Conservation (phyloP, 371 early-diverging fungal species). For the Entomophthora muscae region DNA sequence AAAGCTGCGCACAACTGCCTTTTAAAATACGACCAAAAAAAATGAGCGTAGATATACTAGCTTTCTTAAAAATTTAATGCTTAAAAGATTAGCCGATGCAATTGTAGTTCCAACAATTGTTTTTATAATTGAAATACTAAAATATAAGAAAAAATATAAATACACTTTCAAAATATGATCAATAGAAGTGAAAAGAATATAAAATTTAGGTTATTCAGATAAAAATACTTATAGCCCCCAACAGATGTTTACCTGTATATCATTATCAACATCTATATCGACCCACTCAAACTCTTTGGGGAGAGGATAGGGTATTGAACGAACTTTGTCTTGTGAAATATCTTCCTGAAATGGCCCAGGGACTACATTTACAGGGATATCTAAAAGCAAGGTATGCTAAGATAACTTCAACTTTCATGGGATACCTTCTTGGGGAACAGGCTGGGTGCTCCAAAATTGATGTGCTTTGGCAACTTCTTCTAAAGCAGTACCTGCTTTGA, state of each 20-base stretch:
- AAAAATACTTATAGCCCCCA: too few species aligned
- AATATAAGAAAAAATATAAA: too few species aligned
- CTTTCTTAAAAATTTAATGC: too few species aligned
- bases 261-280: constrained; percentile 56
- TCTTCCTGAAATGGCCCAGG: constrained; percentile 65
- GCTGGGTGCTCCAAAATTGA: constrained; percentile 94
- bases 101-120: too few species aligned
- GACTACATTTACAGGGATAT: background rate
- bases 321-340: constrained; percentile 55
- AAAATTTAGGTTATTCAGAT: too few species aligned
- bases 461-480: constrained; percentile 26
- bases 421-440: constrained; percentile 61
- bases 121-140: too few species aligned
- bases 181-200: too few species aligned
- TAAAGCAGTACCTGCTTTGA: background rate
- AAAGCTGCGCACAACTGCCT: too few species aligned
- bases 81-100: too few species aligned
- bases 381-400: background rate
- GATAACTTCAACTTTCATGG: background rate
- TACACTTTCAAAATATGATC: too few species aligned
- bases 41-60: too few species aligned
- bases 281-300: constrained; percentile 84
- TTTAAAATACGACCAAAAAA: too few species aligned
- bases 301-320: constrained; percentile 62
- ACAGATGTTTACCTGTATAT: constrained; percentile 30